phyloP scores from a whole-genome alignment of 2,329 filamentous ascomycete species.

The Stachybotrys elegans region DNA sequence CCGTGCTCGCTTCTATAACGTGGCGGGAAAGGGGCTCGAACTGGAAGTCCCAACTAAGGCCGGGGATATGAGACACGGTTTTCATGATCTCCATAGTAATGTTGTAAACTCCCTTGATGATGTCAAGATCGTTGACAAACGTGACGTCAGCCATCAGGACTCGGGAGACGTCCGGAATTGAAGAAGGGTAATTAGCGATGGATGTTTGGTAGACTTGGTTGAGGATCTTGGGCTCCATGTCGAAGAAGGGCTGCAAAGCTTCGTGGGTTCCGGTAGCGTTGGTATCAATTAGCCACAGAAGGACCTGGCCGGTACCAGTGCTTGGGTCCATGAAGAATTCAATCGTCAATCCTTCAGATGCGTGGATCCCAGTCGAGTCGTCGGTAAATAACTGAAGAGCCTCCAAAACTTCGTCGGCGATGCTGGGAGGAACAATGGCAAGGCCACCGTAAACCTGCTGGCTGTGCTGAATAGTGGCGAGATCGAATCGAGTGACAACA shows the following conservation, averaged over 20 bases:
- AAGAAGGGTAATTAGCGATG: slow-evolving; percentile 11
- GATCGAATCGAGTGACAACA: slow-evolving; percentile 15
- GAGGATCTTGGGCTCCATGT: slow-evolving; percentile 14
- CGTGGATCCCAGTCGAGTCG: slow-evolving; percentile 4
- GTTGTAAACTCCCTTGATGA: slow-evolving; percentile 10
- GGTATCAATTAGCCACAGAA: slow-evolving; percentile 11
- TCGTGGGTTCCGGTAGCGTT: slow-evolving; percentile 8
- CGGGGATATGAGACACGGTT: slow-evolving; percentile 7
- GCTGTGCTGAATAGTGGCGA: slow-evolving; percentile 5
- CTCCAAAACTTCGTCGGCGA: slow-evolving; percentile 3
- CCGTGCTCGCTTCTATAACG: slow-evolving; percentile 1
- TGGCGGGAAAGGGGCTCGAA: slow-evolving; percentile 11
- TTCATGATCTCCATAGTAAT: slow-evolving; percentile 8
- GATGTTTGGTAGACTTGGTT: slow-evolving; percentile 10
- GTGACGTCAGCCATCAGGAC: slow-evolving; percentile 11
- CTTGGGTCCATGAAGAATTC: slow-evolving; percentile 14
- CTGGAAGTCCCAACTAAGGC: slow-evolving; percentile 10
- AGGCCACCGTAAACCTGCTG: slow-evolving; percentile 23
- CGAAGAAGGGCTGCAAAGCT: slow-evolving; percentile 10
- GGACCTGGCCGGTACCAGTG: slow-evolving; percentile 9
- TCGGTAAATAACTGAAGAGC: not conserved
- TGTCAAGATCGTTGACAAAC: slow-evolving; percentile 10
- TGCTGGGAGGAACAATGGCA: slow-evolving; percentile 28
- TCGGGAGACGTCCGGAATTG: slow-evolving; percentile 8
- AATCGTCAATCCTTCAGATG: slow-evolving; percentile 13